Percentiles rank a stretch among this genome's conserved stretches.
Evolutionary conservation across 2,329 filamentous ascomycete genomes (phyloP).

Genomic region (Cladophialophora chaetospira): DNA sequence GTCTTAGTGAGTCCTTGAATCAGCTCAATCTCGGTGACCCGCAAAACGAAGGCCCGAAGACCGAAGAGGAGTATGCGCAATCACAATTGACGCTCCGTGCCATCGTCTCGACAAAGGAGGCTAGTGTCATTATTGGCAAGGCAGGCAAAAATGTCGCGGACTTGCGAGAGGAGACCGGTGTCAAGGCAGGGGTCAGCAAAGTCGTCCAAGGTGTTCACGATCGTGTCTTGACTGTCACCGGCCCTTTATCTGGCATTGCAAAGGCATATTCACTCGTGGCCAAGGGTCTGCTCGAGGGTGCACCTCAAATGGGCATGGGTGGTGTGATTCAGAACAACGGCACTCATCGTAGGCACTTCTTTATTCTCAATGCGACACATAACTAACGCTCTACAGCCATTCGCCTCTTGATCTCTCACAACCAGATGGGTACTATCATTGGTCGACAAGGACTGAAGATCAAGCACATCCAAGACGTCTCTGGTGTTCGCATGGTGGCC

Average conservation of each 20-base stretch:
- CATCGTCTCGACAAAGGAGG: slow-evolving; percentile 98
- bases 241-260: slow-evolving; percentile 81
- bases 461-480: slow-evolving; percentile 97
- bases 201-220: slow-evolving; percentile 97
- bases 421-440: slow-evolving; percentile 99
- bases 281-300: slow-evolving; percentile 86
- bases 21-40: slow-evolving; percentile 67
- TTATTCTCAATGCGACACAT: not conserved
- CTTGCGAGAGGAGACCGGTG: slow-evolving; percentile 93
- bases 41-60: slow-evolving; percentile 76
- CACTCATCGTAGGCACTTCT: slow-evolving; percentile 78
- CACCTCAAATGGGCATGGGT: slow-evolving; percentile 94
- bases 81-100: slow-evolving; percentile 91
- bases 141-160: slow-evolving; percentile 98
- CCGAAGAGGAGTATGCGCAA: slow-evolving; percentile 94
- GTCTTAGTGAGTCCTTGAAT: slow-evolving; percentile 63
- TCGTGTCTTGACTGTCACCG: slow-evolving; percentile 92
- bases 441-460: slow-evolving; percentile 96
- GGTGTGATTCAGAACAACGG: slow-evolving; percentile 83
- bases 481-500: slow-evolving; percentile 96
- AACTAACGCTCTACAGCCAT: slow-evolving; percentile 64
- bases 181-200: slow-evolving; percentile 98
- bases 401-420: slow-evolving; percentile 97
- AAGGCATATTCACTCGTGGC: slow-evolving; percentile 93
- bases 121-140: slow-evolving; percentile 98